phyloP scores from a whole-genome alignment of 441 rosid genomes.

The Syzygium malaccense region DNA sequence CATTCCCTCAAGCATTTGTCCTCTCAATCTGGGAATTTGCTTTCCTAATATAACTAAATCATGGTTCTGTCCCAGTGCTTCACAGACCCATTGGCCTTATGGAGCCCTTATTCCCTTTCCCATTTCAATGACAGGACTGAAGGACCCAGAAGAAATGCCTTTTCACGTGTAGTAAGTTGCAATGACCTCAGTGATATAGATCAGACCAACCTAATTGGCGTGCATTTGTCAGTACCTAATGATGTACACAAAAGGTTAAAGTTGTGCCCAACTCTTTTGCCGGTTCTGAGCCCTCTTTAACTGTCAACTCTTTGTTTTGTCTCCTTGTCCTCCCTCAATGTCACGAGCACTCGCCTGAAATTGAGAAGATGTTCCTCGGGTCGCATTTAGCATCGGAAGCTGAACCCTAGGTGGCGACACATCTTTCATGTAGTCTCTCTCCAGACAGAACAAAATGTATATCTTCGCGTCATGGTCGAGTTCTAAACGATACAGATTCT shows the following conservation, averaged over 20 bases:
- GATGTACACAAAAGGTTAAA: neutral
- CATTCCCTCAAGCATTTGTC: neutral
- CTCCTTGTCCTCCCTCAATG: neutral
- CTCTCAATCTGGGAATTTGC: neutral
- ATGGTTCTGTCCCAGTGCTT: neutral
- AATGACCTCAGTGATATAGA: neutral
- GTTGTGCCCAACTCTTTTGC: neutral
- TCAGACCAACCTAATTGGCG: neutral
- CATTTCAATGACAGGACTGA: neutral
- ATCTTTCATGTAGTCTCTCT: neutral
- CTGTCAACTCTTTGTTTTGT: neutral
- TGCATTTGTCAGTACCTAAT: neutral
- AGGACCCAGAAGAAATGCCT: neutral
- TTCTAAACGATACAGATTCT: slow-evolving; percentile 43
- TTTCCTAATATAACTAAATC: neutral
- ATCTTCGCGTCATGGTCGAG: slow-evolving; percentile 20
- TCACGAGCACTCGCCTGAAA: neutral
- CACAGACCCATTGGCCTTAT: neutral
- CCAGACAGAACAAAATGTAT: slow-evolving; percentile 35
- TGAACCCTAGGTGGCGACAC: slow-evolving; percentile 34
- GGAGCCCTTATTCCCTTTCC: neutral
- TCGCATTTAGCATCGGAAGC: slow-evolving; percentile 48
- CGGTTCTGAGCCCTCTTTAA: neutral
- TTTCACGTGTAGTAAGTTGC: neutral
- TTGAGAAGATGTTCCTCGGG: slow-evolving; percentile 19